Conservation (phyloP, 345 rosid genomes). For the Hibiscus mutabilis region DNA sequence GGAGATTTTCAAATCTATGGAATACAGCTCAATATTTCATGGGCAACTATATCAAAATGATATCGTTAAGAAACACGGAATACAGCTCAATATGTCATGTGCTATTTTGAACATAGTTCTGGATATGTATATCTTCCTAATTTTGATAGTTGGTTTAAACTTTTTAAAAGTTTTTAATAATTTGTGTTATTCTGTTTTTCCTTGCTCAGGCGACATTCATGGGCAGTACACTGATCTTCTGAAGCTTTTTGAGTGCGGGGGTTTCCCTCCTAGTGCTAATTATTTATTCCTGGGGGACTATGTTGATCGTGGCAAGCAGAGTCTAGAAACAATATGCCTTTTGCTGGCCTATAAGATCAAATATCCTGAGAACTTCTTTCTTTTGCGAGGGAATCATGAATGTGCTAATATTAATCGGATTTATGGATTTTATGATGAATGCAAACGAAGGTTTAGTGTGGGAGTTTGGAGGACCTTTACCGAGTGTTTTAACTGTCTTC, state of each 20-base stretch:
- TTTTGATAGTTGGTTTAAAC: neutral
- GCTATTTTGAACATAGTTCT: neutral
- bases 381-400: constrained; percentile 83
- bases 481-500: constrained; percentile 88
- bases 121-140: neutral
- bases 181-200: constrained; percentile 10
- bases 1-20: neutral
- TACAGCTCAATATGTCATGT: neutral
- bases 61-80: neutral
- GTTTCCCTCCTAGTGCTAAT: constrained; percentile 81
- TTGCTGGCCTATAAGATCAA: constrained; percentile 84
- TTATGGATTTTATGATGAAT: constrained; percentile 91
- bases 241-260: constrained; percentile 87
- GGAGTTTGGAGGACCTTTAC: constrained; percentile 76
- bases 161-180: neutral
- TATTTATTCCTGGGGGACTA: constrained; percentile 86
- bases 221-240: constrained; percentile 84
- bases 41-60: neutral
- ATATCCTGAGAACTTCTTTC: constrained; percentile 84
- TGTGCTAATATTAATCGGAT: constrained; percentile 84
- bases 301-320: constrained; percentile 97
- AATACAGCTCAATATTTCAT: too few relatives aligned
- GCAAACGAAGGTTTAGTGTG: constrained; percentile 80
- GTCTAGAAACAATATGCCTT: constrained; percentile 91
- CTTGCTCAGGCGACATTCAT: constrained; percentile 68